Evolutionary conservation across 2,329 filamentous ascomycete species (phyloP).

Genomic region (Chrysoporthe deuterocubensis): DNA sequence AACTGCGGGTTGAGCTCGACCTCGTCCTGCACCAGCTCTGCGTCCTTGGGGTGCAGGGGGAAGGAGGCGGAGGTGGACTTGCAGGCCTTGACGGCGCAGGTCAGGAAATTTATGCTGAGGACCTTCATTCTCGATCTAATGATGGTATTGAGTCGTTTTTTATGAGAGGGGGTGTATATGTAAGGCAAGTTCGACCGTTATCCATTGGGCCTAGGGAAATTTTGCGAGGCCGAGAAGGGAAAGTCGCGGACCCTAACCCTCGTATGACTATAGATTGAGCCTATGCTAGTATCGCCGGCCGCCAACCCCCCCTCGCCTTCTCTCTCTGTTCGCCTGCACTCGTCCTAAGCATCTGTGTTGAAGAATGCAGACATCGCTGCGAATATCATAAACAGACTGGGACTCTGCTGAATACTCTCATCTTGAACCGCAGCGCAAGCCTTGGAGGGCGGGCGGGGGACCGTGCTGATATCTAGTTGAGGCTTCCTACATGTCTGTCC

Average conservation of each 20-base stretch:
- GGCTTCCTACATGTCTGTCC: no score
- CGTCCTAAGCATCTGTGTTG: no score
- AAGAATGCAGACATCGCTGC: no score
- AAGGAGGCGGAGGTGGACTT: slow-evolving; percentile 80
- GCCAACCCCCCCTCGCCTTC: no score
- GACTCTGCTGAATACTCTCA: no score
- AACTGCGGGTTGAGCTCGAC: slow-evolving; percentile 81
- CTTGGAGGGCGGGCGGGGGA: no score
- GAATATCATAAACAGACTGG: no score
- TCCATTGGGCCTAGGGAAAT: background rate
- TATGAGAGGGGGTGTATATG: background rate
- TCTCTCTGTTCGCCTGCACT: no score
- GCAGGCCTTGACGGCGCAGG: slow-evolving; percentile 94
- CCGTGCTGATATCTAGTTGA: no score
- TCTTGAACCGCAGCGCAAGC: no score
- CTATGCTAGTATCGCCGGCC: background rate
- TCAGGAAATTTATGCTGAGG: slow-evolving; percentile 93
- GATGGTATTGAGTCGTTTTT: slow-evolving; percentile 18
- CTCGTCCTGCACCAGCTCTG: slow-evolving; percentile 84
- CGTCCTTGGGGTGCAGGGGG: slow-evolving; percentile 89
- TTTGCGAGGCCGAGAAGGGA: slow-evolving; percentile 8
- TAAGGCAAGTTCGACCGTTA: background rate
- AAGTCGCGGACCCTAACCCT: background rate
- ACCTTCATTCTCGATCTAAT: slow-evolving; percentile 75
- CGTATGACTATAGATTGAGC: background rate